Conservation (phyloP, 2,329 filamentous ascomycete genomes). For the Fusarium ramigenum region DNA sequence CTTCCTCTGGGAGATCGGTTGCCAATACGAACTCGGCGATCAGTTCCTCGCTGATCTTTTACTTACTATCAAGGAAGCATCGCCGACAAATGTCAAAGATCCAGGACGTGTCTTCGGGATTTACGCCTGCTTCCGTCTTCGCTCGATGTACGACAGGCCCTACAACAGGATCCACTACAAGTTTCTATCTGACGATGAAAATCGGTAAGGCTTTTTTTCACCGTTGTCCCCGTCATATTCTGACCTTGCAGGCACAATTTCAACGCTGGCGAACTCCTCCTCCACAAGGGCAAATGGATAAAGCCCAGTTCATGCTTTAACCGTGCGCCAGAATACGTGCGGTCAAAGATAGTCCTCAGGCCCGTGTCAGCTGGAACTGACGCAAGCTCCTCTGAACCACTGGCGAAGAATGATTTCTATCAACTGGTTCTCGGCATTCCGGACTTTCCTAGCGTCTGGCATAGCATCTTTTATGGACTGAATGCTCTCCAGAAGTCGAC, state of each 20-base stretch:
- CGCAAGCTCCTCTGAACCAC: background rate
- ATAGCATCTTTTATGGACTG: background rate
- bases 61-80: background rate
- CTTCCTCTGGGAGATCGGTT: background rate
- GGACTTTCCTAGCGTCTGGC: background rate
- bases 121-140: background rate
- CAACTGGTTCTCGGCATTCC: background rate
- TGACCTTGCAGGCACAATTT: background rate
- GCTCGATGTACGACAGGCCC: rapidly evolving
- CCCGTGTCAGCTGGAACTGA: background rate
- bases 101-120: background rate
- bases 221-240: background rate
- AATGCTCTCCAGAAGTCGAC: background rate
- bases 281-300: background rate
- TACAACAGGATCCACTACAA: background rate
- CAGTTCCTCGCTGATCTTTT: background rate
- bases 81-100: background rate
- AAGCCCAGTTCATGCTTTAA: background rate
- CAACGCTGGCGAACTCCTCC: background rate
- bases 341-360: background rate
- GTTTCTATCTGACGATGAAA: background rate
- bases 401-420: background rate
- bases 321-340: background rate
- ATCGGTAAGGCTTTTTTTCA: background rate
- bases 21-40: background rate